These are phyloP conservation scores for Ophiosphaerella korrae DNA, from an alignment of 2,329 filamentous ascomycete species.

Conservation along the genomic window DNA sequence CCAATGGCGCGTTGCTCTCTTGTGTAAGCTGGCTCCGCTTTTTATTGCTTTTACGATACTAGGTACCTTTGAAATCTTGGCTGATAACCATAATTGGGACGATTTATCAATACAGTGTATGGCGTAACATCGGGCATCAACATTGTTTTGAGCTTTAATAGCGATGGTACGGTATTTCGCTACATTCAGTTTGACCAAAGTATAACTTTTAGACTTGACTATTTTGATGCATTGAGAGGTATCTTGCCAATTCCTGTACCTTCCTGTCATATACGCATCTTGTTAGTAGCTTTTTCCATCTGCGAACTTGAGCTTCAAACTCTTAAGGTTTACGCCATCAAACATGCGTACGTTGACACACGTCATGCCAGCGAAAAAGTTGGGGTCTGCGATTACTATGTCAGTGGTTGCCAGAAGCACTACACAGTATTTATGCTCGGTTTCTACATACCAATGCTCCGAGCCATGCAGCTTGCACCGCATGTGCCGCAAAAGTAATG, in stretches of 20 bases:
- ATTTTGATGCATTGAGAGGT: too few species aligned
- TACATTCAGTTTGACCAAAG: not conserved
- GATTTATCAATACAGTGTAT: too few species aligned
- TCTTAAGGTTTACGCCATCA: conserved; percentile 29
- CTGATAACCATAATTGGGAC: too few species aligned
- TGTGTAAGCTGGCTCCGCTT: too few species aligned
- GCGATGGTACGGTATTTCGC: not conserved
- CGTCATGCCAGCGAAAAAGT: conserved; percentile 18
- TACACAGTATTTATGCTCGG: not conserved
- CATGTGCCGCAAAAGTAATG: conserved; percentile 37
- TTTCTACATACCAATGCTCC: conserved; percentile 7
- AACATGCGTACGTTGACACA: conserved; percentile 36
- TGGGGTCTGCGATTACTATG: conserved; percentile 7
- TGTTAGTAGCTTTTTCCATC: conserved; percentile 27
- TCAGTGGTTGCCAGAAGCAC: not conserved
- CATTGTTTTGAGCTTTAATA: too few species aligned
- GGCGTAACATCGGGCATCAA: too few species aligned
- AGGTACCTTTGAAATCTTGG: too few species aligned
- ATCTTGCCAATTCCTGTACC: too few species aligned
- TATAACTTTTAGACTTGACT: too few species aligned
- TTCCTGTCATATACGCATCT: not conserved
- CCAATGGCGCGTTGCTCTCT: too few species aligned
- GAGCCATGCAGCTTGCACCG: conserved; percentile 29
- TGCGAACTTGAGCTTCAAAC: conserved; percentile 25
- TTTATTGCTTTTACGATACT: too few species aligned